Percentiles rank a stretch among this genome's conserved stretches.
Conservation (phyloP, 352 stramenopile species). For the Globisporangium spiculum region DNA sequence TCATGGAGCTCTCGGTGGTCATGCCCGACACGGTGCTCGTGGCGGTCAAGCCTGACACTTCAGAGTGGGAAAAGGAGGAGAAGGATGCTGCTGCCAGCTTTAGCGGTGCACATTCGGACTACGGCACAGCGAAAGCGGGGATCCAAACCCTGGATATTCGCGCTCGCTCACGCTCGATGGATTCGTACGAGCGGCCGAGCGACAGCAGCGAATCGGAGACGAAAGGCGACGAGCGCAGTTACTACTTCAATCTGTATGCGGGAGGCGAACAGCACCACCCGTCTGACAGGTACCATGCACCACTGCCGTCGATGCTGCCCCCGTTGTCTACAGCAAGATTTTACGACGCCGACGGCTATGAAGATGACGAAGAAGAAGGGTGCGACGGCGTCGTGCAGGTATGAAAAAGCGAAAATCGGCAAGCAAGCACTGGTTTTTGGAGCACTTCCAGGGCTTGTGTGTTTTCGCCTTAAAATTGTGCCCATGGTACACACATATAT, state of each 20-base stretch:
- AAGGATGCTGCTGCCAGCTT: no score
- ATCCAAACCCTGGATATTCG: neutral
- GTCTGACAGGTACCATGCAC: neutral
- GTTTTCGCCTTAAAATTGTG: no score
- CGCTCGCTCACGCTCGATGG: neutral
- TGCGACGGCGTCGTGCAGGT: neutral
- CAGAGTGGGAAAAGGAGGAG: neutral
- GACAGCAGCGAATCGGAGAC: neutral
- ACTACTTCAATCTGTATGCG: neutral
- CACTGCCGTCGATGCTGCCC: no score
- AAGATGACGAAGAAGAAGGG: neutral
- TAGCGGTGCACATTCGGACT: neutral
- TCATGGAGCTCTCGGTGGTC: constrained; percentile 1
- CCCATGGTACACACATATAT: no score
- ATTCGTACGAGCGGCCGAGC: neutral
- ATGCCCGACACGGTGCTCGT: neutral
- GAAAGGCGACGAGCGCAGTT: neutral
- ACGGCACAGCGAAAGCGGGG: neutral
- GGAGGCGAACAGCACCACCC: neutral
- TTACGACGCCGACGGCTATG: neutral
- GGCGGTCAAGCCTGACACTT: neutral
- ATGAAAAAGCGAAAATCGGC: neutral
- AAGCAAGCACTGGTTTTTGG: neutral
- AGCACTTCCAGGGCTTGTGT: no score
- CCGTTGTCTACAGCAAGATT: neutral